These are phyloP conservation scores for Monosporascus sp. DNA, from an alignment of 2,329 filamentous ascomycete species.

Conservation along the genomic window DNA sequence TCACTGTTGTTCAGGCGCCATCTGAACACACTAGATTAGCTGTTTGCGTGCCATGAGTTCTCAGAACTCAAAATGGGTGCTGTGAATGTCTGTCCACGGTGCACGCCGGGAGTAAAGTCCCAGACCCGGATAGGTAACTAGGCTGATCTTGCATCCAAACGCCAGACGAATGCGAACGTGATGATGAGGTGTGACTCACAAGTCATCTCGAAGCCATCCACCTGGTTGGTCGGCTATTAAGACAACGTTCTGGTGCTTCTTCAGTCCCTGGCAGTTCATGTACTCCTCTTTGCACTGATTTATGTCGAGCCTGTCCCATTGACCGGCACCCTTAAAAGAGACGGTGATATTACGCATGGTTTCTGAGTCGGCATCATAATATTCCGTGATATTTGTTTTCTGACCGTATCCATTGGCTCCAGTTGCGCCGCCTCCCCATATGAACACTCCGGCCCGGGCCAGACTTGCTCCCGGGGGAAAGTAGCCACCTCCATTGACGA, in stretches of 20 bases:
- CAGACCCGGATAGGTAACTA: too few species aligned
- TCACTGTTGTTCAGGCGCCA: conserved; percentile 11
- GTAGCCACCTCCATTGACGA: conserved; percentile 9
- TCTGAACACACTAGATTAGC: too few species aligned
- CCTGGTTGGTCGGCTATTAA: conserved; percentile 11
- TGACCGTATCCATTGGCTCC: not conserved
- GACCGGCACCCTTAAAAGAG: not conserved
- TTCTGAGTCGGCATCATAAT: conserved; percentile 1
- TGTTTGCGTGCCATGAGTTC: too few species aligned
- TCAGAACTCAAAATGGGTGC: too few species aligned
- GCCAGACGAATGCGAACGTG: too few species aligned
- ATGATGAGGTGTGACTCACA: conserved; percentile 2
- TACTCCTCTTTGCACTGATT: conserved; percentile 11
- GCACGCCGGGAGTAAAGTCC: too few species aligned
- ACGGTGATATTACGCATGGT: conserved; percentile 5
- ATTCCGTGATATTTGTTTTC: conserved; percentile 5
- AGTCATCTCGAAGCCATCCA: conserved; percentile 16
- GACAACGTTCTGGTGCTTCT: conserved; percentile 8
- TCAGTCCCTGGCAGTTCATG: conserved; percentile 9
- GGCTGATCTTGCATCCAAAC: too few species aligned
- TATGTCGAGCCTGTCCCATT: conserved; percentile 7
- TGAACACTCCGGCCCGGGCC: not conserved
- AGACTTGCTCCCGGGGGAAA: conserved; percentile 12
- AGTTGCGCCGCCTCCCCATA: not conserved
- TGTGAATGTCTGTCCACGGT: too few species aligned